phyloP scores from a whole-genome alignment of 305 asterid species.

The Solanum hybrid region DNA sequence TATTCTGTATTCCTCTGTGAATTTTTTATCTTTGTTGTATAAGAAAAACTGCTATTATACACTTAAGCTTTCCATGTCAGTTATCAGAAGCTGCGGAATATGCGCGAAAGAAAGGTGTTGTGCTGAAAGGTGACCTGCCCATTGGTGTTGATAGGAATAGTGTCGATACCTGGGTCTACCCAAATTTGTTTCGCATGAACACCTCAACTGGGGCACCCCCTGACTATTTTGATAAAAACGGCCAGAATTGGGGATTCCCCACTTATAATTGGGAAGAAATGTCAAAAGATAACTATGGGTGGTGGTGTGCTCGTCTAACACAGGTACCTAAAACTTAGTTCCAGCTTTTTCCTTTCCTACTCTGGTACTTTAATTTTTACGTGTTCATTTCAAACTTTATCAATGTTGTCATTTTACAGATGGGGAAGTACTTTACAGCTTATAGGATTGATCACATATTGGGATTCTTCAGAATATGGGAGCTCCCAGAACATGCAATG shows the following conservation, averaged over 20 bases:
- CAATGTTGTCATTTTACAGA: slow-evolving; percentile 34
- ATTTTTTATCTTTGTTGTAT: neutral
- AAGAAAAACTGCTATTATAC: slow-evolving; percentile 4
- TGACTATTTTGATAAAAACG: slow-evolving; percentile 96
- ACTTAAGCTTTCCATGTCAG: slow-evolving; percentile 28
- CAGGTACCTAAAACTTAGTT: slow-evolving; percentile 43
- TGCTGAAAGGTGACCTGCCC: slow-evolving; percentile 95
- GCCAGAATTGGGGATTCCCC: slow-evolving; percentile 99
- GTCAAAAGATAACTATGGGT: slow-evolving; percentile 94
- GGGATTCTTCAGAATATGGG: slow-evolving; percentile 98
- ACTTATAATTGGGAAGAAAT: slow-evolving; percentile 99
- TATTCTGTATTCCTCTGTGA: slow-evolving; percentile 1
- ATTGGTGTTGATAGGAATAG: slow-evolving; percentile 95
- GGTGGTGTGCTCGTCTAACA: slow-evolving; percentile 98
- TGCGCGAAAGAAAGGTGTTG: slow-evolving; percentile 73
- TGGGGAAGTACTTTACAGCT: slow-evolving; percentile 95
- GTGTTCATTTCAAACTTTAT: neutral
- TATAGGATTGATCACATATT: slow-evolving; percentile 92
- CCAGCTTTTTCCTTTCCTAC: neutral
- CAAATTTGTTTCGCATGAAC: slow-evolving; percentile 88
- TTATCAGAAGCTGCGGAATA: slow-evolving; percentile 89
- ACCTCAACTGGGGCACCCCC: slow-evolving; percentile 99
- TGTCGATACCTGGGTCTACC: slow-evolving; percentile 98
- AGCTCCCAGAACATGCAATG: slow-evolving; percentile 91
- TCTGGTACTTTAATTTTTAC: neutral